A percentile compares a stretch with the other conserved stretches of the same genome.
phyloP scores from a whole-genome alignment of 2,329 filamentous ascomycete species.

The Beauveria asiatica region DNA sequence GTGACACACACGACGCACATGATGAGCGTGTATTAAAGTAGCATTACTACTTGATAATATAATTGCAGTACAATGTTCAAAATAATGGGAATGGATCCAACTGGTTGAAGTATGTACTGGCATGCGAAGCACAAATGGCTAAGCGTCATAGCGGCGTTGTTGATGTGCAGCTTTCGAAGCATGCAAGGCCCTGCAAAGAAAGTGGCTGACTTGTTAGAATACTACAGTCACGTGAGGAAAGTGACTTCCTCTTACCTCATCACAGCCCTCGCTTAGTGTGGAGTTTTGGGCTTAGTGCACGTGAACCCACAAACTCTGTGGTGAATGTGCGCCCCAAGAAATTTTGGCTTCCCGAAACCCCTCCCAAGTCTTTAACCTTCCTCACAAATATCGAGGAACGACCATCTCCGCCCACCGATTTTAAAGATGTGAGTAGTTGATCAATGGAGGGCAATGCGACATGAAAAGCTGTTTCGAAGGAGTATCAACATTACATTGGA shows the following conservation, averaged over 20 bases:
- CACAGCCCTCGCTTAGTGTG: conserved; percentile 34
- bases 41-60: neutral
- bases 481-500: conserved; percentile 2
- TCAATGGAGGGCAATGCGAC: neutral
- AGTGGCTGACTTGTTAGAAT: neutral
- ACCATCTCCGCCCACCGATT: conserved; percentile 33
- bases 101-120: neutral
- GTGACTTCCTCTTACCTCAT: conserved; percentile 19
- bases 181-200: too few relatives aligned
- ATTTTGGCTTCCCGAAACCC: conserved; percentile 32
- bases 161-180: neutral
- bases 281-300: conserved; percentile 25
- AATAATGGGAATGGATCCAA: neutral
- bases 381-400: conserved; percentile 31
- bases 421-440: conserved; percentile 36
- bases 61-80: too few relatives aligned
- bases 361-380: conserved; percentile 29
- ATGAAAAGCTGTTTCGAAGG: neutral
- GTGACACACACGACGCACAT: too few relatives aligned
- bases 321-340: conserved; percentile 30
- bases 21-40: too few relatives aligned
- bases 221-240: conserved; percentile 17
- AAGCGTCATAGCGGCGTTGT: neutral
- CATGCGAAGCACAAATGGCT: neutral
- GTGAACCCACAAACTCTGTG: conserved; percentile 34